Evolutionary conservation across 176 grass and related monocot species (phyloP).

Genomic region (Phragmites australis): DNA sequence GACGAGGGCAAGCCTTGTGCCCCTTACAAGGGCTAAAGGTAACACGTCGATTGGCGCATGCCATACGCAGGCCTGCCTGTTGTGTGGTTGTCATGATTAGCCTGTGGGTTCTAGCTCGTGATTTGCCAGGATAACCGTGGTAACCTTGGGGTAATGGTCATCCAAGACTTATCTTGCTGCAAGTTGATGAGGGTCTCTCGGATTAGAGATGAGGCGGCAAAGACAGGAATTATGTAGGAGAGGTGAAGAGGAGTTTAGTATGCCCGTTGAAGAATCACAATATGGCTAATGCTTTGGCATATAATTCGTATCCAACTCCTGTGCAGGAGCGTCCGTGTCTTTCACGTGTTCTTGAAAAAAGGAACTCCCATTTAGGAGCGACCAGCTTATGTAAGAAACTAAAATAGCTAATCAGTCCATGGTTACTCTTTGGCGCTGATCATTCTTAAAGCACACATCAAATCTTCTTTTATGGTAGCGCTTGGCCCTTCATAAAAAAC

Average conservation of each 20-base stretch:
- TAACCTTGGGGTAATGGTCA: neutral
- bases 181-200: neutral
- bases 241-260: neutral
- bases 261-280: neutral
- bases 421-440: neutral
- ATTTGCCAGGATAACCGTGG: neutral
- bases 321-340: neutral
- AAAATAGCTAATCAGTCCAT: neutral
- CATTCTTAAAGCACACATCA: neutral
- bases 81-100: neutral
- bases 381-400: neutral
- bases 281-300: neutral
- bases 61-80: too few relatives aligned
- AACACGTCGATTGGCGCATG: too few relatives aligned
- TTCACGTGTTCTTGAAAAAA: neutral
- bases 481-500: neutral
- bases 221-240: neutral
- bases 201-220: neutral
- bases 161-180: neutral
- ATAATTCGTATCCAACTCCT: neutral
- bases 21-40: neutral
- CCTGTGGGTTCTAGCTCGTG: neutral
- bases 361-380: neutral
- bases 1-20: neutral
- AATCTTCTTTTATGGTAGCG: neutral